Evolutionary conservation across 1,284 basidiomycete genomes (phyloP), one percentile per base, ranked within the genome.

Genomic region (Cutaneotrichosporon sp.): DNA sequence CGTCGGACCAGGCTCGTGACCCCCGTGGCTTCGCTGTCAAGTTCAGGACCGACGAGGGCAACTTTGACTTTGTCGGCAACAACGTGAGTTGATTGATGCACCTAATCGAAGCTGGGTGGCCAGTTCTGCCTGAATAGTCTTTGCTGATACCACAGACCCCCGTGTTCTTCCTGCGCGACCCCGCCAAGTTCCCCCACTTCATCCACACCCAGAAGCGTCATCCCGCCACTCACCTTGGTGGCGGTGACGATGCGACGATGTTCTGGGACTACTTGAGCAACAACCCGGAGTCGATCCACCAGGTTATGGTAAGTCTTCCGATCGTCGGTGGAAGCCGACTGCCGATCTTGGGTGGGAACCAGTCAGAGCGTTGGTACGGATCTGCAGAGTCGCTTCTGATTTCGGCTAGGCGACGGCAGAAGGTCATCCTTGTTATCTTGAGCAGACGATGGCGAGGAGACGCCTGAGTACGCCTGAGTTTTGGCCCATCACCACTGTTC

Each of bases 11-110:
- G 16, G 90, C 88, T 46, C 50, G 72, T 62, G 92, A 96, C 72
- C 90, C 90, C 42, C 87, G 90, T 75, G 92, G 91, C 9, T 96
- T 94, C 68, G 83, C 90, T 3, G 75, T 96, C 79, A 97, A 97
- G 80, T 79, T 97, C 62, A 84, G 82, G 73, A 93, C 92, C 0
- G 82, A 86, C 25, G 82, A 96, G 69, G 92, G 92, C 31, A 92
- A 87, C 79, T 84, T 85, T 77, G 90, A 94, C 73, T 88, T 85
- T 81, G 90, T 92, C n/a, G 58, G 43, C 78, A 91, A 92, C 80
- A 91, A 92, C 54, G 46, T 47, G 46, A 29, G 46, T 38, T 19
- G 8, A 35, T 14, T 14, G 12, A 46, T 42, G 14, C 91, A 87
- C 1, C n/a, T n/a, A n/a, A n/a, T n/a, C n/a, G n/a, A 88, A 88